Conservation (phyloP, 768 basidiomycete genomes). For the Phanerochaete carnosa region DNA sequence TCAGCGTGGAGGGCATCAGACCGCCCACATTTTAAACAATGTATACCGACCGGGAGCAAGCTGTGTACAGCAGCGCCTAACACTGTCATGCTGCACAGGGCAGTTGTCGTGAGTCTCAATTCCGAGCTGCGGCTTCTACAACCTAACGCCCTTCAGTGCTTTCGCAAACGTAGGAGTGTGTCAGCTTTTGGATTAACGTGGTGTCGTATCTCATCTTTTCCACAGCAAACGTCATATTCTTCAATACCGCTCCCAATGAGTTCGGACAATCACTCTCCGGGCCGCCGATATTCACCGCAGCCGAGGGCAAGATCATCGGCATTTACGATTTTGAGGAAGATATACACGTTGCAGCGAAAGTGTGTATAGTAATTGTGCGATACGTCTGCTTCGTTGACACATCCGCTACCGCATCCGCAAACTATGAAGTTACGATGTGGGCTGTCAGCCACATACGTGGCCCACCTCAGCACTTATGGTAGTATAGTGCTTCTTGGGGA, state of each 20-base stretch:
- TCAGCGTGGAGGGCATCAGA: constrained; percentile 25
- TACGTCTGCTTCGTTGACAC: not conserved
- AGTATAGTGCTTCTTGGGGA: constrained; percentile 26
- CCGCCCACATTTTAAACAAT: constrained; percentile 11
- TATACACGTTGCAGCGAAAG: not conserved
- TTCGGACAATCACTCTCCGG: not conserved
- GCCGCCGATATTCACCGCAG: not conserved
- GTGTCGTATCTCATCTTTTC: not conserved
- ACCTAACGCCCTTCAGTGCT: not conserved
- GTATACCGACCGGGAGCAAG: not conserved
- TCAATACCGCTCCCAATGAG: not conserved
- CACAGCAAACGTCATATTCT: not conserved
- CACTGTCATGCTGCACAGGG: not conserved
- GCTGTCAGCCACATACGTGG: constrained; percentile 17
- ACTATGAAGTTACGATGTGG: constrained; percentile 14
- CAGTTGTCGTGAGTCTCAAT: not conserved
- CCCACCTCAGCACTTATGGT: constrained; percentile 23
- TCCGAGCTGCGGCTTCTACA: too few relatives aligned
- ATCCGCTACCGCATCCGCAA: not conserved
- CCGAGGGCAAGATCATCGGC: constrained; percentile 29
- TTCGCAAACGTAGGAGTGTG: not conserved
- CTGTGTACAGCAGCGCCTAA: not conserved
- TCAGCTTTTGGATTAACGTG: not conserved
- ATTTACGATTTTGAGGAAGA: constrained; percentile 16
- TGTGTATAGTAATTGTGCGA: not conserved